A percentile compares a stretch with the other conserved stretches of the same genome.
Evolutionary conservation across 2,329 filamentous ascomycete genomes (phyloP).

Genomic region (Pyricularia pennisetigena): DNA sequence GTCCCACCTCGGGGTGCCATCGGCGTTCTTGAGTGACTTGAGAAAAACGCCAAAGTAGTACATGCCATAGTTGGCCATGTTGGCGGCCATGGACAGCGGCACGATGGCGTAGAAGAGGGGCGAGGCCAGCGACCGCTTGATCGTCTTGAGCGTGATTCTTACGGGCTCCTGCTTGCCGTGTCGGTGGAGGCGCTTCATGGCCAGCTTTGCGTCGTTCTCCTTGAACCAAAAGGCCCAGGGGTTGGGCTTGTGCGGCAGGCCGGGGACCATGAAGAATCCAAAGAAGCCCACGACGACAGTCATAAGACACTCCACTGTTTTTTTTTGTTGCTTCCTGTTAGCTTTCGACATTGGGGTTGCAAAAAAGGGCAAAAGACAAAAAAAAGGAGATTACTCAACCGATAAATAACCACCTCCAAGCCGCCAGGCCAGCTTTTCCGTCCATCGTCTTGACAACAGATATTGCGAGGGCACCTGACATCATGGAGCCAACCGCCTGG

Average conservation of each 20-base stretch:
- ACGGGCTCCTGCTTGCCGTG: constrained; percentile 34
- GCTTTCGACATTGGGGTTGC: neutral
- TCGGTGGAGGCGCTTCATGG: constrained; percentile 30
- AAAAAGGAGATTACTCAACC: constrained; percentile 26
- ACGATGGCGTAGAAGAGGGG: constrained; percentile 37
- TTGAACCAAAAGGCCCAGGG: constrained; percentile 35
- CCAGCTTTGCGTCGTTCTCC: constrained; percentile 27
- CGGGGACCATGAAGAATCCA: constrained; percentile 37
- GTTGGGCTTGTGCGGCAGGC: constrained; percentile 28
- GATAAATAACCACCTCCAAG: constrained; percentile 40
- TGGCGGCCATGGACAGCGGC: constrained; percentile 31
- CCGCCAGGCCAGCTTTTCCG: constrained; percentile 24
- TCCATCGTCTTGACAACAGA: constrained; percentile 42
- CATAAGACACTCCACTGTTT: constrained; percentile 29
- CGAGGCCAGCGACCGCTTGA: constrained; percentile 29
- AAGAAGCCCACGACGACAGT: constrained; percentile 39
- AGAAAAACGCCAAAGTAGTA: constrained; percentile 33
- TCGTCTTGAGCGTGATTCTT: constrained; percentile 30
- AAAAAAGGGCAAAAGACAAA: neutral
- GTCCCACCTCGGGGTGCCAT: constrained; percentile 30
- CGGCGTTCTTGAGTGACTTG: constrained; percentile 26
- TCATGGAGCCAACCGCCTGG: constrained; percentile 40
- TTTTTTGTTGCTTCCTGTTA: neutral
- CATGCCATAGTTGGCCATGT: constrained; percentile 35
- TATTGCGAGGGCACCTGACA: constrained; percentile 42